These are phyloP conservation scores for Syzygium aromaticum DNA, from an alignment of 345 rosid species.

Conservation along the genomic window DNA sequence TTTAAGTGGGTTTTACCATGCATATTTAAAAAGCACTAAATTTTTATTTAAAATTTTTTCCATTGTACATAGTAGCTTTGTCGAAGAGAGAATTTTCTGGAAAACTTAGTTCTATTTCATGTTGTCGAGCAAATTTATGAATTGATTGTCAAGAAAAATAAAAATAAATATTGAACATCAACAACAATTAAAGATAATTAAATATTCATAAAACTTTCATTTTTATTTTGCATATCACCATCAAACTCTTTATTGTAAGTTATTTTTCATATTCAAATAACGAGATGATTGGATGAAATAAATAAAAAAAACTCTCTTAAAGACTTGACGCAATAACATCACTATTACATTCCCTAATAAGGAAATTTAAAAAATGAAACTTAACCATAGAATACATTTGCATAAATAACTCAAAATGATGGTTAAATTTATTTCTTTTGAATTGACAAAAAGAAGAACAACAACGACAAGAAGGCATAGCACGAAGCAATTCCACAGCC, in stretches of 20 bases:
- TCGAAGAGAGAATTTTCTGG: not conserved
- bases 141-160: not conserved
- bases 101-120: not conserved
- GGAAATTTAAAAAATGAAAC: not conserved
- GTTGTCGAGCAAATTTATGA: no score
- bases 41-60: rapidly evolving
- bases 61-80: not conserved
- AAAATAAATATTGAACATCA: not conserved
- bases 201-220: no score
- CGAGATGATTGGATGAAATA: not conserved
- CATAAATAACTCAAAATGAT: not conserved
- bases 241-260: not conserved
- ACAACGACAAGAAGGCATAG: not conserved
- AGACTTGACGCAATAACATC: not conserved
- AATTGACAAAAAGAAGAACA: no score
- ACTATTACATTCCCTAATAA: not conserved
- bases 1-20: not conserved
- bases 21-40: not conserved
- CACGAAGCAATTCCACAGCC: not conserved
- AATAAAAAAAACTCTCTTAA: rapidly evolving
- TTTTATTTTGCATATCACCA: not conserved
- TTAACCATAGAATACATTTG: not conserved
- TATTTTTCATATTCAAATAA: not conserved
- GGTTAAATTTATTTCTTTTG: not conserved
- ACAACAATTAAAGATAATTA: not conserved